Evolutionary conservation across 1,139 yeast genomes (phyloP).

Genomic region (Yamadazyma conglobata): DNA sequence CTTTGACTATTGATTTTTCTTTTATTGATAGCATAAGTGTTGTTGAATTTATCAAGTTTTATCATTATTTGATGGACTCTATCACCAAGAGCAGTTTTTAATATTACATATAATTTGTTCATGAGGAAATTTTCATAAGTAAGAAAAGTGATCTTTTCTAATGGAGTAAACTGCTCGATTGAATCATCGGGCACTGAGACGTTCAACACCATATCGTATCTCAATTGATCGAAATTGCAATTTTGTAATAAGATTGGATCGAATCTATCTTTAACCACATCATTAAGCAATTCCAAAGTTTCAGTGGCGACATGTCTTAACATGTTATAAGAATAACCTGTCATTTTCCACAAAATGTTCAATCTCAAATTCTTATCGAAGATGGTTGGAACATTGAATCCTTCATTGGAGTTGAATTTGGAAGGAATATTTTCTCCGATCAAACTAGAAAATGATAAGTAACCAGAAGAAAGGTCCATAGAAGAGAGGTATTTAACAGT

Average conservation of each 20-base stretch:
- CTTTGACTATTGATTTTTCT: slow-evolving; percentile 48
- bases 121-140: slow-evolving; percentile 66
- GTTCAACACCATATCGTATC: slow-evolving; percentile 62
- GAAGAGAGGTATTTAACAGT: slow-evolving; percentile 77
- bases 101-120: slow-evolving; percentile 56
- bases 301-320: slow-evolving; percentile 65
- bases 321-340: slow-evolving; percentile 59
- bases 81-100: slow-evolving; percentile 64
- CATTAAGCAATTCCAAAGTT: slow-evolving; percentile 67
- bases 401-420: slow-evolving; percentile 51
- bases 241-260: slow-evolving; percentile 75
- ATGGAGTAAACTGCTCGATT: slow-evolving; percentile 55
- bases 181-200: slow-evolving; percentile 42
- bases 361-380: slow-evolving; percentile 73
- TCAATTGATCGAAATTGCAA: slow-evolving; percentile 52
- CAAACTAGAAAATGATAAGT: slow-evolving; percentile 62
- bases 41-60: slow-evolving; percentile 22
- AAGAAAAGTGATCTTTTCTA: slow-evolving; percentile 69
- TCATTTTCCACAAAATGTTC: slow-evolving; percentile 81
- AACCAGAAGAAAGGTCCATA: slow-evolving; percentile 64
- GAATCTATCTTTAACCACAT: slow-evolving; percentile 80
- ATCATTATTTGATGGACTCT: slow-evolving; percentile 52
- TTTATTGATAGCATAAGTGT: slow-evolving; percentile 48
- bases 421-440: slow-evolving; percentile 46
- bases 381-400: slow-evolving; percentile 70